Conservation (phyloP, 2,329 filamentous ascomycete species). For the Metarhizium sp. region DNA sequence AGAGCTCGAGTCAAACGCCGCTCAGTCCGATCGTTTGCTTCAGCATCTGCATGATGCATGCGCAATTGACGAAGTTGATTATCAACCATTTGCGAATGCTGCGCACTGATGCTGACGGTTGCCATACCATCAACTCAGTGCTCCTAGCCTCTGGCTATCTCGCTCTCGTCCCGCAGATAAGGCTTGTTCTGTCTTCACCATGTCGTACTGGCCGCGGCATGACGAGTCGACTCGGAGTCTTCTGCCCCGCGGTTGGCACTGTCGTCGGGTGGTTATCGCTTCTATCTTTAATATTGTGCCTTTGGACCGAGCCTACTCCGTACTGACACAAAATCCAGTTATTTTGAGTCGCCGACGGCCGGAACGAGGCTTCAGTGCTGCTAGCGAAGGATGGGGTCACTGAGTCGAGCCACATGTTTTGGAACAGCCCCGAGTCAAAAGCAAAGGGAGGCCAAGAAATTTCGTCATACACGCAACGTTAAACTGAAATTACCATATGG, state of each 20-base stretch:
- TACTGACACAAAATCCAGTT: too few relatives aligned
- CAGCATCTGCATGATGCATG: too few relatives aligned
- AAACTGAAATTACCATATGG: background rate
- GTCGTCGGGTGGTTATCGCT: background rate
- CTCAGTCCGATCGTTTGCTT: too few relatives aligned
- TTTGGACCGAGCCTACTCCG: background rate
- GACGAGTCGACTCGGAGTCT: background rate
- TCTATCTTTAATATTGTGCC: background rate
- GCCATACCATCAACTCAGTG: too few relatives aligned
- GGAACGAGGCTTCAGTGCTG: too few relatives aligned
- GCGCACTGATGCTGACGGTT: too few relatives aligned
- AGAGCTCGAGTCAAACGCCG: background rate
- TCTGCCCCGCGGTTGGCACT: background rate
- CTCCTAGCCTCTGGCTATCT: too few relatives aligned
- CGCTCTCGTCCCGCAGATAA: too few relatives aligned
- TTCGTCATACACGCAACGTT: background rate
- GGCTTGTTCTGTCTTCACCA: background rate
- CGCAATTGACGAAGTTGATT: too few relatives aligned
- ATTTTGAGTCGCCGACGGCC: too few relatives aligned
- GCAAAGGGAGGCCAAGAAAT: background rate
- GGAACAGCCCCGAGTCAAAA: background rate
- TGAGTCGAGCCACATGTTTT: background rate
- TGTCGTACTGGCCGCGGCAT: background rate
- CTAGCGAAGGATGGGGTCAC: background rate
- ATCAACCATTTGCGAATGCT: too few relatives aligned